Evolutionary conservation across 768 basidiomycete species (phyloP), one percentile per base, ranked within the genome.

Genomic region (Collybiopsis confluens): DNA sequence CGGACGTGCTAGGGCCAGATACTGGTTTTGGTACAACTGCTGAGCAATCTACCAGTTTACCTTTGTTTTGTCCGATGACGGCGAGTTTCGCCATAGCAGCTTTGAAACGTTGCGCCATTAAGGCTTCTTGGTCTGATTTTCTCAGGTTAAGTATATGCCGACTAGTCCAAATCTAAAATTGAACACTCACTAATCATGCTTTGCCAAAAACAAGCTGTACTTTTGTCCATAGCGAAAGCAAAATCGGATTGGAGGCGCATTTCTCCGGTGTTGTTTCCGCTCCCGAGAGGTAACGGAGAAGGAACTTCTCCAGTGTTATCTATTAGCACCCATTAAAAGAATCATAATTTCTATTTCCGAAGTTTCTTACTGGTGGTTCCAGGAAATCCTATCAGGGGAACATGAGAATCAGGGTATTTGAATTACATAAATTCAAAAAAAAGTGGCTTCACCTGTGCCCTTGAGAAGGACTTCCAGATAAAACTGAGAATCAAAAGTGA

Each of bases 201-300:
- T 56, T 75, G 74, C 73, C 74, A 75, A 49, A 62, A 54, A 62
- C 74, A 74, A 15, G 74, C 71, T 21, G 73, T 74, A 30, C 65
- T 56, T 1, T 56, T 26, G 46, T 69, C 62, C 15, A 64, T 62
- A n/a, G 66, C 64, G 11, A 69, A 23, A 2, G 44, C 54, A 24
- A 52, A 52, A 52, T 70, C 68, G 10, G 67, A 67, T 49, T 67
- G 65, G 15, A 70, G 59, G 23, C 67, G 66, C 42, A 68, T 59
- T 52, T 70, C 68, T 2, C 68, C 65, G 9, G 54, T 55, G 4
- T 52, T 33, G 8, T 52, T 38, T 24, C 41, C 41, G 24, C 27
- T 26, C 10, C 35, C 38, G 38, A 41, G 38, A 4, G 50, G 50
- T 4, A 71, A 52, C 23, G 56, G 59, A 23, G 59, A 65, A 27